Percentiles rank a stretch among this genome's conserved stretches.
Conservation (phyloP, 2,329 filamentous ascomycete genomes). For the Venturia oleaginea region DNA sequence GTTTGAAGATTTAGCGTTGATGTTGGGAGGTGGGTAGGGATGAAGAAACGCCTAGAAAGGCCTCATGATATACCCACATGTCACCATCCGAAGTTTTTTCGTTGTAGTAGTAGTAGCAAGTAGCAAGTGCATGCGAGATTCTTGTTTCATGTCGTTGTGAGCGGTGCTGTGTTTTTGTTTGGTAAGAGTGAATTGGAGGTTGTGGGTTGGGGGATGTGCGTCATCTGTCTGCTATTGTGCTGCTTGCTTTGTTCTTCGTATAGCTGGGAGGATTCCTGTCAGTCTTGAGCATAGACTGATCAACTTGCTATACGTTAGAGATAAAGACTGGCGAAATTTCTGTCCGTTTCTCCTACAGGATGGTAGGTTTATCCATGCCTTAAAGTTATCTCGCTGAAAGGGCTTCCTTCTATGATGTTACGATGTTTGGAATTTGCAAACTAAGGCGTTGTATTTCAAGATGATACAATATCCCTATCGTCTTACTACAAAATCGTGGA, state of each 20-base stretch:
- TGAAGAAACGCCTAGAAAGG: background rate
- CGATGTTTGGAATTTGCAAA: background rate
- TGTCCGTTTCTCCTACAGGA: too few species aligned
- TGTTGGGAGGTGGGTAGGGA: background rate
- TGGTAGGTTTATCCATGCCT: too few species aligned
- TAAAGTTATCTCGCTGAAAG: too few species aligned
- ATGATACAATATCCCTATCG: background rate
- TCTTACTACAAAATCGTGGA: background rate
- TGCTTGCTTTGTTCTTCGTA: background rate
- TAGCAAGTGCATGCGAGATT: background rate
- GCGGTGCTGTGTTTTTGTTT: background rate
- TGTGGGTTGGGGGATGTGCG: background rate
- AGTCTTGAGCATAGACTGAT: too few species aligned
- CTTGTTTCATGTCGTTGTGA: background rate
- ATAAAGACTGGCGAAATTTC: too few species aligned
- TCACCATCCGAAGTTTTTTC: background rate
- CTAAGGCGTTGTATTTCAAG: background rate
- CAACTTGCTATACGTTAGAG: too few species aligned
- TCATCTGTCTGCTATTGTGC: background rate
- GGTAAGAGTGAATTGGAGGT: background rate
- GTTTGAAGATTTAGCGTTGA: background rate
- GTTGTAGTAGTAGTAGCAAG: background rate
- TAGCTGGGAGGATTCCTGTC: too few species aligned
- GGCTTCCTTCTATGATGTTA: background rate
- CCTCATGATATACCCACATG: constrained; percentile 1